These are phyloP conservation scores for Claviceps sorghi DNA, from an alignment of 2,329 filamentous ascomycete genomes.

Conservation along the genomic window DNA sequence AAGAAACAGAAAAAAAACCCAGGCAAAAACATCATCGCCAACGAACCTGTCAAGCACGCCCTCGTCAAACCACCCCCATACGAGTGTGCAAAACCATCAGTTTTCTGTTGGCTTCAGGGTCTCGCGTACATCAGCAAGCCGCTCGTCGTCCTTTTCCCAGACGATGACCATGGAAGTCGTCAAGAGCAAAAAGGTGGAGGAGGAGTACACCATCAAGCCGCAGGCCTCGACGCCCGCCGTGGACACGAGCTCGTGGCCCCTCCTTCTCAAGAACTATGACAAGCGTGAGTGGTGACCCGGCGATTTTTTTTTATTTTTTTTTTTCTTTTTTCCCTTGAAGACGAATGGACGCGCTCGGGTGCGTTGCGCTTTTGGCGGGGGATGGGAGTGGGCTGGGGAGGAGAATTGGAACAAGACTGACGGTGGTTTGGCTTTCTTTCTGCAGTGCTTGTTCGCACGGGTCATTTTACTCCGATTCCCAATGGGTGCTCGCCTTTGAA, in stretches of 20 bases:
- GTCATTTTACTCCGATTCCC: conserved; percentile 93
- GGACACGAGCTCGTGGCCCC: conserved; percentile 80
- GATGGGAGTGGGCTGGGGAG: neutral
- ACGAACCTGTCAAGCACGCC: conserved; percentile 8
- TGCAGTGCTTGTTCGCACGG: conserved; percentile 76
- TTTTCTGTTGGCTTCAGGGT: conserved; percentile 4
- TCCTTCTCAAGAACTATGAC: conserved; percentile 92
- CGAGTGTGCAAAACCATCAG: conserved; percentile 7
- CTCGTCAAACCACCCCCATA: conserved; percentile 10
- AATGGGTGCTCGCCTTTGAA: conserved; percentile 82
- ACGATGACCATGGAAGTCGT: conserved; percentile 34
- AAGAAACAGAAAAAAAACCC: neutral
- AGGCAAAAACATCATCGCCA: conserved; percentile 5
- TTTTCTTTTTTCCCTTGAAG: too few species aligned
- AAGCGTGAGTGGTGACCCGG: conserved; percentile 48
- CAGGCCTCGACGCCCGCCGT: conserved; percentile 63
- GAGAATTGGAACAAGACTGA: conserved; percentile 4
- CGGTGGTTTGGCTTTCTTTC: neutral
- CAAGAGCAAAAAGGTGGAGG: conserved; percentile 32
- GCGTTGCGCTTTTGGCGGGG: neutral
- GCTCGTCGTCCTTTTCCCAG: too few species aligned
- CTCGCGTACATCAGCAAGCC: conserved; percentile 7
- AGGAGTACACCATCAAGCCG: conserved; percentile 83
- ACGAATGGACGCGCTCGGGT: too few species aligned
- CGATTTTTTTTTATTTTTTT: neutral